Evolutionary conservation across 202 grass and related monocot species (phyloP).

Genomic region (Brachypodium distachyon): DNA sequence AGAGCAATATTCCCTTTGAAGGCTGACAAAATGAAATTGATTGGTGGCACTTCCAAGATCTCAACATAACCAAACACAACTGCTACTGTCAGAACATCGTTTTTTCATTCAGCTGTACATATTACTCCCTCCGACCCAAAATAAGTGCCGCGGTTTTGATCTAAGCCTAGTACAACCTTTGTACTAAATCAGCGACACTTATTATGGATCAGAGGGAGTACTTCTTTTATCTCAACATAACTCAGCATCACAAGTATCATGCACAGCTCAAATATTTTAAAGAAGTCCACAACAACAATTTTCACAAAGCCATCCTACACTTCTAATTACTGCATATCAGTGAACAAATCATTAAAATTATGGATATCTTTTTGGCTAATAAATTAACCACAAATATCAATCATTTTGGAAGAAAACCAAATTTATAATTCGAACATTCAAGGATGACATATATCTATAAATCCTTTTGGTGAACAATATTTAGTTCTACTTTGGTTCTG

Average conservation of each 20-base stretch:
- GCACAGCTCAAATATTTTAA: background rate
- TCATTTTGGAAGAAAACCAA: background rate
- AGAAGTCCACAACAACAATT: background rate
- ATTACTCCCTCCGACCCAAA: too few relatives aligned
- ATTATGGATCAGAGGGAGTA: too few relatives aligned
- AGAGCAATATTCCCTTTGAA: conserved; percentile 80
- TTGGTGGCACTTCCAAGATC: background rate
- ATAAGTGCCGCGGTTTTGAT: too few relatives aligned
- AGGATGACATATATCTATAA: background rate
- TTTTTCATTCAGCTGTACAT: too few relatives aligned
- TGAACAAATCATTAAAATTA: background rate
- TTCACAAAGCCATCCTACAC: background rate
- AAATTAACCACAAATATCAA: background rate
- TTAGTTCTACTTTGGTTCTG: background rate
- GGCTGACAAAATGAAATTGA: conserved; percentile 39
- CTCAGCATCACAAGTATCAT: background rate
- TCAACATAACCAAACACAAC: background rate
- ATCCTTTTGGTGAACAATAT: background rate
- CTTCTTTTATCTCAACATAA: background rate
- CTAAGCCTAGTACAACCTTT: too few relatives aligned
- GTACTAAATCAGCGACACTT: too few relatives aligned
- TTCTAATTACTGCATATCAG: background rate
- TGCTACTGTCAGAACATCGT: background rate
- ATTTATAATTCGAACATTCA: background rate
- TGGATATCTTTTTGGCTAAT: background rate